Evolutionary conservation across 2,329 filamentous ascomycete genomes (phyloP).

Genomic region (Tolypocladium ophioglossoides): DNA sequence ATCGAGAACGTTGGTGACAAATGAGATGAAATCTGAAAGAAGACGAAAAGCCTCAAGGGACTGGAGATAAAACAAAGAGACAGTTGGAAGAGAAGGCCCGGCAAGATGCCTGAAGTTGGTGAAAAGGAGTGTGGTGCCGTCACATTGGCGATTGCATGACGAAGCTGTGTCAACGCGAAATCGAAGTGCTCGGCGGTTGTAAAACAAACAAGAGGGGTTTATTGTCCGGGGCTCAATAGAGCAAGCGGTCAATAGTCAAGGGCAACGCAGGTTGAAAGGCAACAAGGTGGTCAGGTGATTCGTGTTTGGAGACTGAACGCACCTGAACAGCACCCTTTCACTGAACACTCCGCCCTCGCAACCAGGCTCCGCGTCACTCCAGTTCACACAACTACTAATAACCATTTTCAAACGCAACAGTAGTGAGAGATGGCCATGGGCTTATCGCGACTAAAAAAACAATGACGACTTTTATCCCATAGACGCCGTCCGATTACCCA

Average conservation of each 20-base stretch:
- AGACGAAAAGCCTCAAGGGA: not conserved
- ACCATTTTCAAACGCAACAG: not conserved
- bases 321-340: not conserved
- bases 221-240: not conserved
- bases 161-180: not conserved
- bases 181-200: not conserved
- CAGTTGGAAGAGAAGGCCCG: not conserved
- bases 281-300: not conserved
- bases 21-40: too few species aligned
- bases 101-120: not conserved
- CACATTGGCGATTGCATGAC: not conserved
- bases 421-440: not conserved
- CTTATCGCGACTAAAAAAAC: not conserved
- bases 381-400: too few species aligned
- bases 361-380: not conserved
- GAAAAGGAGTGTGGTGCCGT: not conserved
- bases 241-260: not conserved
- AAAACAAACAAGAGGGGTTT: not conserved
- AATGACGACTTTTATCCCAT: not conserved
- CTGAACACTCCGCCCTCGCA: not conserved
- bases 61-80: not conserved
- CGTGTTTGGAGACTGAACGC: not conserved
- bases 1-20: not conserved
- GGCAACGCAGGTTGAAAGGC: not conserved
- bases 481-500: not conserved